Evolutionary conservation across 1,284 basidiomycete species (phyloP).

Genomic region (Ustilago crameri): DNA sequence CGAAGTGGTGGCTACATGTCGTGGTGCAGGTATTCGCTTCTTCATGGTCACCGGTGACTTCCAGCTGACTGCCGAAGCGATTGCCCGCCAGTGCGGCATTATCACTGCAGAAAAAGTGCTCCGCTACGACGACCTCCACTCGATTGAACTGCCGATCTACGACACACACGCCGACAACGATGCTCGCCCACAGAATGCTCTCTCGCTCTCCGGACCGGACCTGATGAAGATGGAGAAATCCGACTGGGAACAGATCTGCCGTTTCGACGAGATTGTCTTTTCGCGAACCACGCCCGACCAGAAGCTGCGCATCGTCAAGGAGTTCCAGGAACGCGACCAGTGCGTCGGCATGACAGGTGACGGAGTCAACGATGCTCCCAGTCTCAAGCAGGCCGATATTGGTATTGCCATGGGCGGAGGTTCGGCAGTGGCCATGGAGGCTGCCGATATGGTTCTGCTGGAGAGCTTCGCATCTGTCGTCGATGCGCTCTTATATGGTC

Average conservation of each 20-base stretch:
- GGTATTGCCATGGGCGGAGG: conserved; percentile 72
- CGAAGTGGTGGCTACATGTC: conserved; percentile 72
- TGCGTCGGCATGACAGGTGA: conserved; percentile 75
- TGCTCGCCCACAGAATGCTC: conserved; percentile 21
- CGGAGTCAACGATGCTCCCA: conserved; percentile 77
- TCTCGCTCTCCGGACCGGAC: conserved; percentile 27
- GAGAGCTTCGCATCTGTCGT: conserved; percentile 53
- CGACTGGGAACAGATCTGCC: conserved; percentile 72
- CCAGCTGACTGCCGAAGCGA: conserved; percentile 73
- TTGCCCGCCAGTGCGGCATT: conserved; percentile 75
- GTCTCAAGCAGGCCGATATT: conserved; percentile 69
- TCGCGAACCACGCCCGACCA: conserved; percentile 77
- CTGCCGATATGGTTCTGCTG: conserved; percentile 54
- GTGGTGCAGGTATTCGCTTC: conserved; percentile 75
- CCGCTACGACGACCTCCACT: conserved; percentile 69
- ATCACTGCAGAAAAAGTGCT: conserved; percentile 69
- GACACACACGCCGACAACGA: conserved; percentile 48
- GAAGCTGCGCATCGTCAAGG: conserved; percentile 77
- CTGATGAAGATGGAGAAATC: conserved; percentile 30
- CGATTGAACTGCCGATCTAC: conserved; percentile 16
- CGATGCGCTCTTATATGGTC: conserved; percentile 68
- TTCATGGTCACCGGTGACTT: conserved; percentile 78
- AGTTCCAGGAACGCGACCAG: conserved; percentile 73
- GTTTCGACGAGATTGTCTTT: conserved; percentile 78
- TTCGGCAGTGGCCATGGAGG: conserved; percentile 67